These are phyloP conservation scores for Exophiala xenobiotica DNA, from an alignment of 2,329 filamentous ascomycete species.

Conservation along the genomic window DNA sequence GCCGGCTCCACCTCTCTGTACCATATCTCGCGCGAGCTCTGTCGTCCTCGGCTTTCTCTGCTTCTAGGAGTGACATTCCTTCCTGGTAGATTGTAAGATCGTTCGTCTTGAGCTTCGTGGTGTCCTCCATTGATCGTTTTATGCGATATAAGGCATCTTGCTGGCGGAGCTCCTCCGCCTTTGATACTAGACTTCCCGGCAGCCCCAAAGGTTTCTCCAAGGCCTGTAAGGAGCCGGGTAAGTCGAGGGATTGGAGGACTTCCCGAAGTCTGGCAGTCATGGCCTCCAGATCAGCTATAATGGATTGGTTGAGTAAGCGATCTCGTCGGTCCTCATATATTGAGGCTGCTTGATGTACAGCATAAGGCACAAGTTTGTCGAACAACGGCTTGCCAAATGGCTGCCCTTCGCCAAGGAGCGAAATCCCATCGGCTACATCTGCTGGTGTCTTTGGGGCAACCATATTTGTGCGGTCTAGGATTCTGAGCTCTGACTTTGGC, in stretches of 20 bases:
- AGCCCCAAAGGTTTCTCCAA: constrained; percentile 91
- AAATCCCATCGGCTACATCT: constrained; percentile 76
- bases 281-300: constrained; percentile 79
- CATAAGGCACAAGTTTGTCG: constrained; percentile 88
- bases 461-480: constrained; percentile 86
- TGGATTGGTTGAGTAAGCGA: constrained; percentile 81
- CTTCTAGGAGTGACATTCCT: constrained; percentile 71
- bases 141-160: constrained; percentile 79
- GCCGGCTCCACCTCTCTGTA: constrained; percentile 78
- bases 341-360: constrained; percentile 89
- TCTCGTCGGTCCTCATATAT: constrained; percentile 93
- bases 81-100: constrained; percentile 80
- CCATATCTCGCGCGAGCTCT: constrained; percentile 74
- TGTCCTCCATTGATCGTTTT: constrained; percentile 79
- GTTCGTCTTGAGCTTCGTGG: constrained; percentile 79
- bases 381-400: constrained; percentile 85
- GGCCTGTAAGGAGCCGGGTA: constrained; percentile 90
- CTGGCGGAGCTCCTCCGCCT: constrained; percentile 91
- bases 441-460: constrained; percentile 74
- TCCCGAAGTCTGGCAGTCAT: constrained; percentile 79
- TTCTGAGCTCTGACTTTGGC: constrained; percentile 81
- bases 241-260: constrained; percentile 74
- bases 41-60: constrained; percentile 82
- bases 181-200: constrained; percentile 78
- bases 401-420: constrained; percentile 74